Base-by-base conservation (phyloP, 2,329 filamentous ascomycete genomes). In the Fusarium irregulare region DNA sequence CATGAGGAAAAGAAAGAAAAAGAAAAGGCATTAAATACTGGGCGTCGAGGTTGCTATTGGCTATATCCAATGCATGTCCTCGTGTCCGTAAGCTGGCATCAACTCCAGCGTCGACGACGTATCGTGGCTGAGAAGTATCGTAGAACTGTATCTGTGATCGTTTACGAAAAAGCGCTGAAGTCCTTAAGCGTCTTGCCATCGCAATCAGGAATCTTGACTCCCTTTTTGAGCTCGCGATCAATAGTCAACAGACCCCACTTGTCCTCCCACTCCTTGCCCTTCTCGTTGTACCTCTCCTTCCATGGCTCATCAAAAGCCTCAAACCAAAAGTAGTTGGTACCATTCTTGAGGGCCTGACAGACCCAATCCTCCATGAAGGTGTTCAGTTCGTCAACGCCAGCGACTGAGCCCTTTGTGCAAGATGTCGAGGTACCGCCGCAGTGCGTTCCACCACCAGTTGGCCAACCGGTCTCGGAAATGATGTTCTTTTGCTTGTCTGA, bases 251-350 rank as follows among this genome's bases (percentile, higher is more conserved):
- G 82, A 12, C 96, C 95, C 95, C 95, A 98, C 78, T 97, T 92
- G 78, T 97, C 93, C 83, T 98, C 95, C 94, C 94, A 98, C 55
- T 92, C 86, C 82, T 95, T 85, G 42, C 85, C 83, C 60, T 80
- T 80, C 7, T 83, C 84, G 78, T 98, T 91, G 82, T 90, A 97
- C 20, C 80, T 76, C 58, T 91, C 84, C 83, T 98, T 98, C 95
- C 95, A 98, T 4, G 94, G 94, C 84, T 98, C 95, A 78, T 98
- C 95, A 78, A 98, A 98, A 12, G 94, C 93, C 77, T 94, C 93
- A 78, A 98, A 98, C 95, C 95, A 98, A 78, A 98, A 98, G 79
- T 97, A 98, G 72, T 97, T 90, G 3, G 94, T 98, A 47, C 91
- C 92, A 75, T 97, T 97, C 25, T 83, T 83, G 68, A 98, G 81